Evolutionary conservation across 2,329 filamentous ascomycete genomes (phyloP).

Genomic region (Penicillium sp.): DNA sequence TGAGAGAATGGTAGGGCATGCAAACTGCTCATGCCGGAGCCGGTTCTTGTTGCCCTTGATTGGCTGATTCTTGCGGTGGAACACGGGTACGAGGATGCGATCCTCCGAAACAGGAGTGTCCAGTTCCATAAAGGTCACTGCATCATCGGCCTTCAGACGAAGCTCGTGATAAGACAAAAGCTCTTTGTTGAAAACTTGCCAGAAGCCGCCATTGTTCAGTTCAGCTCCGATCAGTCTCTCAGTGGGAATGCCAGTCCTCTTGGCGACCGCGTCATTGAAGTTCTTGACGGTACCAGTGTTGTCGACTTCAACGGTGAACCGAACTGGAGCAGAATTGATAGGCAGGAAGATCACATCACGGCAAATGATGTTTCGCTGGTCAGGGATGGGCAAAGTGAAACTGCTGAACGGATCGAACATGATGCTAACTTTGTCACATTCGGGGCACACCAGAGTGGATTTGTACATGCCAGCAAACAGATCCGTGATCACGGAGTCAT

Average conservation of each 20-base stretch:
- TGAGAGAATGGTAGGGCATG: conserved; percentile 63
- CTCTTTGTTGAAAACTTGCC: conserved; percentile 76
- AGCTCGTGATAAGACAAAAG: conserved; percentile 66
- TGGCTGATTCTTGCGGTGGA: conserved; percentile 39
- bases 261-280: conserved; percentile 54
- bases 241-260: conserved; percentile 52
- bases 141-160: conserved; percentile 2
- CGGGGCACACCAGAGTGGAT: conserved; percentile 89
- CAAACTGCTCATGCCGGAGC: conserved; percentile 37
- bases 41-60: conserved; percentile 24
- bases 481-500: conserved; percentile 93
- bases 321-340: conserved; percentile 67
- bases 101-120: conserved; percentile 56
- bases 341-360: conserved; percentile 76
- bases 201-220: conserved; percentile 80
- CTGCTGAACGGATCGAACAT: conserved; percentile 98
- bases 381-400: conserved; percentile 83
- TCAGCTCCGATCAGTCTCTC: conserved; percentile 75
- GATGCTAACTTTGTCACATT: conserved; percentile 92
- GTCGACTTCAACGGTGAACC: conserved; percentile 76
- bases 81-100: conserved; percentile 49
- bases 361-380: conserved; percentile 74
- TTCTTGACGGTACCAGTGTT: conserved; percentile 61
- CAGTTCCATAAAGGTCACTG: conserved; percentile 68
- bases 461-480: conserved; percentile 98